Conservation (phyloP, 1,284 basidiomycete genomes). For the Cutaneotrichosporon spelunceum region DNA sequence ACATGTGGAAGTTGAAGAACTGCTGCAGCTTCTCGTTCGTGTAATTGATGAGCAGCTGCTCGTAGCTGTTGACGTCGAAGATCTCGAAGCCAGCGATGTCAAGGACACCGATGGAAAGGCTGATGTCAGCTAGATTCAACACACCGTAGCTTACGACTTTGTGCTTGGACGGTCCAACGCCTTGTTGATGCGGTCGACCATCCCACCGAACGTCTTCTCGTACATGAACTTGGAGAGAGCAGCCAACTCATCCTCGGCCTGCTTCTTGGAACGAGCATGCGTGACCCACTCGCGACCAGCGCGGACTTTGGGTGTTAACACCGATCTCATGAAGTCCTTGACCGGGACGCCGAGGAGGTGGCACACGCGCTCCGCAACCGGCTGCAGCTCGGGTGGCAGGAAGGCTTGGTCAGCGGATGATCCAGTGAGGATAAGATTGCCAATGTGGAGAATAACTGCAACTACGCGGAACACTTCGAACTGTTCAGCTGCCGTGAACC, state of each 20-base stretch:
- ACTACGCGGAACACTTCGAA: constrained; percentile 91
- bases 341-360: constrained; percentile 90
- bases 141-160: constrained; percentile 59
- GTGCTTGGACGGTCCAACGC: constrained; percentile 88
- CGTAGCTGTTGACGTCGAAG: constrained; percentile 74
- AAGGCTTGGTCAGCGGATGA: constrained; percentile 84
- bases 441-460: constrained; percentile 90
- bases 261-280: constrained; percentile 84
- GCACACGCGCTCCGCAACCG: constrained; percentile 76
- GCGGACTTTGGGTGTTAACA: constrained; percentile 81
- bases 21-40: constrained; percentile 95
- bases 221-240: constrained; percentile 94
- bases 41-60: constrained; percentile 98
- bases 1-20: constrained; percentile 99
- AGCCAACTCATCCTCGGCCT: constrained; percentile 88
- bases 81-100: constrained; percentile 99
- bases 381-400: constrained; percentile 61
- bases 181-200: constrained; percentile 93
- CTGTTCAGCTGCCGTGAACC: constrained; percentile 80
- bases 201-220: constrained; percentile 90
- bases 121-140: constrained; percentile 38
- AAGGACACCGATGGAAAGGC: constrained; percentile 89
- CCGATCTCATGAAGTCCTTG: constrained; percentile 80
- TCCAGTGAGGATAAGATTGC: constrained; percentile 81
- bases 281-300: constrained; percentile 97